These are phyloP conservation scores for Lenwebbia sp. DNA, from an alignment of 345 rosid genomes.

Conservation along the genomic window DNA sequence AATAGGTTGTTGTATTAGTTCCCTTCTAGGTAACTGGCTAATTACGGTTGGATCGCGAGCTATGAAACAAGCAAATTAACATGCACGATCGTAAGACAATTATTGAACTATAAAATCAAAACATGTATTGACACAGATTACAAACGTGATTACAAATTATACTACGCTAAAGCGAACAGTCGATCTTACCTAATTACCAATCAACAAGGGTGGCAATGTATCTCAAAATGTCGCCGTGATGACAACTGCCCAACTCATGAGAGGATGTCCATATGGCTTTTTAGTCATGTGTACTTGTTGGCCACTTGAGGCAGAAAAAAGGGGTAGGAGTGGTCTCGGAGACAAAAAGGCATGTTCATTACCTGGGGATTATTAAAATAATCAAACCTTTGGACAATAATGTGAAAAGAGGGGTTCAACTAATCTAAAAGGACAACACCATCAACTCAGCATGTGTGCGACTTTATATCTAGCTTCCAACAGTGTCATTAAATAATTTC, in stretches of 20 bases:
- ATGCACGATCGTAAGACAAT: background rate
- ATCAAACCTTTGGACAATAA: background rate
- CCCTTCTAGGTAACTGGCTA: background rate
- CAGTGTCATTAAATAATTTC: background rate
- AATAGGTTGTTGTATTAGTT: background rate
- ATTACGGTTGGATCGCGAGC: background rate
- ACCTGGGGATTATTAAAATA: background rate
- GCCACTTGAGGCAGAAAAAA: constrained; percentile 28
- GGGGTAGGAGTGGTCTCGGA: background rate
- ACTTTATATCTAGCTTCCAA: background rate
- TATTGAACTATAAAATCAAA: background rate
- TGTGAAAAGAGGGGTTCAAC: background rate
- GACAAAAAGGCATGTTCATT: constrained; percentile 1
- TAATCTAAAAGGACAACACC: background rate
- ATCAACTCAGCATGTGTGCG: background rate
- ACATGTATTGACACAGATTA: background rate
- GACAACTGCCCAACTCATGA: background rate
- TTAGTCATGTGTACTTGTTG: constrained; percentile 37
- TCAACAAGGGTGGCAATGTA: background rate
- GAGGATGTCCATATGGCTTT: background rate
- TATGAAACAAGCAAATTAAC: background rate
- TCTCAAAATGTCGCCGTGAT: background rate
- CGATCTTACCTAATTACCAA: background rate
- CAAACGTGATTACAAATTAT: background rate
- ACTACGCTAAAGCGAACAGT: background rate